Evolutionary conservation across 495 filamentous ascomycete genomes (phyloP).

Genomic region (Pyrenopolyporus hunteri): DNA sequence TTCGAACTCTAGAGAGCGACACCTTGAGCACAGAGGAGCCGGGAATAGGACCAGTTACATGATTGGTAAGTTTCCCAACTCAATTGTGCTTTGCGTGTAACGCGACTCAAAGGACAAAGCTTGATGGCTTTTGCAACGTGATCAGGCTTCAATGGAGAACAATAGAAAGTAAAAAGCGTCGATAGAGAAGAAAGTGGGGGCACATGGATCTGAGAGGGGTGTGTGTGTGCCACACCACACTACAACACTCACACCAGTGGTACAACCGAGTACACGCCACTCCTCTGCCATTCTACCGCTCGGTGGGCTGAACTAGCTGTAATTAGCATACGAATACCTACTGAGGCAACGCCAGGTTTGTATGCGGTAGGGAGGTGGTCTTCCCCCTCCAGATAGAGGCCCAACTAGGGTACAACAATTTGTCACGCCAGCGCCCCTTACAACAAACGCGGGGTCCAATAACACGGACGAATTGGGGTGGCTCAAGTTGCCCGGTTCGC

Average conservation of each 20-base stretch:
- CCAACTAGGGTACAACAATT: constrained; percentile 34
- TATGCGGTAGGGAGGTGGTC: neutral
- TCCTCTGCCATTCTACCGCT: constrained; percentile 20
- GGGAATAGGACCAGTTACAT: constrained; percentile 2
- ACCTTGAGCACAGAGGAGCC: neutral
- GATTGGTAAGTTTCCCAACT: constrained; percentile 29
- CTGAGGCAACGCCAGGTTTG: constrained; percentile 8
- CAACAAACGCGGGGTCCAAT: constrained; percentile 40
- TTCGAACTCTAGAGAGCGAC: constrained; percentile 7
- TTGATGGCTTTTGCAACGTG: constrained; percentile 35
- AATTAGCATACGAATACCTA: constrained; percentile 27
- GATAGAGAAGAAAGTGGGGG: constrained; percentile 24
- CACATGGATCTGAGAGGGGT: neutral
- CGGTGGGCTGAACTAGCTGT: constrained; percentile 10
- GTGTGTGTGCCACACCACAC: constrained; percentile 8
- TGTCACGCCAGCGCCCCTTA: constrained; percentile 33
- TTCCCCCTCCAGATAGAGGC: constrained; percentile 24
- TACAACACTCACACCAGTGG: too few species aligned
- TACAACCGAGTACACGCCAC: neutral
- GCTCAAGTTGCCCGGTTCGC: constrained; percentile 19
- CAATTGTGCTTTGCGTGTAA: constrained; percentile 28
- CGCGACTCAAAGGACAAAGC: constrained; percentile 27
- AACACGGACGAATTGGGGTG: constrained; percentile 28
- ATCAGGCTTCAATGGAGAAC: constrained; percentile 39
- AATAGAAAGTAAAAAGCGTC: constrained; percentile 12